Base-by-base conservation (phyloP, 208 protist species). In the Trypanosoma cruzi region DNA sequence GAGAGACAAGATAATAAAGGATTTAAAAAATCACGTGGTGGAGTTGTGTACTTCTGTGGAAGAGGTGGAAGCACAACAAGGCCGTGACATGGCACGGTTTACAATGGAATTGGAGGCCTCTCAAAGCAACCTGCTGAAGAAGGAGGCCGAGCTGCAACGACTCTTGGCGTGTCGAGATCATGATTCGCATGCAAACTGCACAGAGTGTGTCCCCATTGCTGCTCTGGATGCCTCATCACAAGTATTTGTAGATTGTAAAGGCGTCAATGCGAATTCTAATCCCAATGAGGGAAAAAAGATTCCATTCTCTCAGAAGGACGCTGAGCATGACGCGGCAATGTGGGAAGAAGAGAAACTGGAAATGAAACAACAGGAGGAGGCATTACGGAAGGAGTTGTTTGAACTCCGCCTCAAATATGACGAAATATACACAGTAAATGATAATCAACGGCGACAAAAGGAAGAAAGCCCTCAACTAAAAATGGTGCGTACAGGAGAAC, bases 101-200 rank as follows among this genome's bases (percentile, higher is more conserved):
- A 18, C 58, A 29, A 54, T 42, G 16, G 66, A 71, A 13, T 29
- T 71, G 18, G 66, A 71, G 36, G 55, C 16, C 28, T 34, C 54
- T 22, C 50, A 71, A 46, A 61, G 3, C 22, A 28, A 46, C 46
- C 22, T 64, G 24, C 29, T 44, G 5, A 48, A 64, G 37, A 37
- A 64, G 3, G 66, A 71, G 36, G 18, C 36, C 7, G 66, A 57
- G 31, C 10, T 71, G 36, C 13, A 32, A 34, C 63, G 63, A 34
- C 57, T 62, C 31, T 22, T 64, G 16, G 55, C 31, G 14, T 40
- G 18, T 40, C 16, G 11, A 20, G 40, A 60, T 60, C 36, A 10
- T 62, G 28, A 50, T 6, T 14, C 1, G 20, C 37, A 46, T 62
- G 36, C 50, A 55, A 55, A 28, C 20, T 14, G 20, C 28, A 55